These are phyloP conservation scores for Didymosphaeria variabile DNA, from an alignment of 2,329 filamentous ascomycete species.

Conservation along the genomic window DNA sequence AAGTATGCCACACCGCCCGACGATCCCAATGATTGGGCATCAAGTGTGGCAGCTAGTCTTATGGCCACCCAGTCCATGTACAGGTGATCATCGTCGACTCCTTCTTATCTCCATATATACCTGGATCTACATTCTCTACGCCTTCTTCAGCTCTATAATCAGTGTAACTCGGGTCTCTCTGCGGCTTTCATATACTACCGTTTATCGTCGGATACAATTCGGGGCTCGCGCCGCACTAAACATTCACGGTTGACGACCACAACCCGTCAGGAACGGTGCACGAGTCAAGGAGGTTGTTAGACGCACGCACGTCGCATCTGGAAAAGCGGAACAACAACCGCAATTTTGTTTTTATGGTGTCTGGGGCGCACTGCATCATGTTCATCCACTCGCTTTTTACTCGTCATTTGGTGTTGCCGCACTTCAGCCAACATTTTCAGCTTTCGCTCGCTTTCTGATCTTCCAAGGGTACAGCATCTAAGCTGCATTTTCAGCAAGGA, in stretches of 20 bases:
- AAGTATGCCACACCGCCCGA: slow-evolving; percentile 98
- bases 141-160: slow-evolving; percentile 40
- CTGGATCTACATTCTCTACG: slow-evolving; percentile 37
- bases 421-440: slow-evolving; percentile 17
- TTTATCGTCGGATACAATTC: slow-evolving; percentile 37
- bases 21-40: slow-evolving; percentile 91
- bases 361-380: slow-evolving; percentile 35
- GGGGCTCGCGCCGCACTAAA: slow-evolving; percentile 31
- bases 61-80: slow-evolving; percentile 50
- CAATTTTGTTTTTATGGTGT: slow-evolving; percentile 38
- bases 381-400: slow-evolving; percentile 35
- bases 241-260: slow-evolving; percentile 44
- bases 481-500: slow-evolving; percentile 33
- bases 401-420: slow-evolving; percentile 8
- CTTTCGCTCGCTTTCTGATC: slow-evolving; percentile 27
- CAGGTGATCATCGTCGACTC: slow-evolving; percentile 35
- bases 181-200: slow-evolving; percentile 34
- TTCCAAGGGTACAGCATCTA: slow-evolving; percentile 26
- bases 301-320: slow-evolving; percentile 28
- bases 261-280: slow-evolving; percentile 51
- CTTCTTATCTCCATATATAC: slow-evolving; percentile 20
- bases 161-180: slow-evolving; percentile 41
- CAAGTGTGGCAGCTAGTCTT: slow-evolving; percentile 79
- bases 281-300: slow-evolving; percentile 36
- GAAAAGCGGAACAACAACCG: slow-evolving; percentile 33